A percentile compares a stretch with the other conserved stretches of the same genome.
phyloP scores from a whole-genome alignment of 176 grass and related monocot genomes.

The Eragrostis curvula region DNA sequence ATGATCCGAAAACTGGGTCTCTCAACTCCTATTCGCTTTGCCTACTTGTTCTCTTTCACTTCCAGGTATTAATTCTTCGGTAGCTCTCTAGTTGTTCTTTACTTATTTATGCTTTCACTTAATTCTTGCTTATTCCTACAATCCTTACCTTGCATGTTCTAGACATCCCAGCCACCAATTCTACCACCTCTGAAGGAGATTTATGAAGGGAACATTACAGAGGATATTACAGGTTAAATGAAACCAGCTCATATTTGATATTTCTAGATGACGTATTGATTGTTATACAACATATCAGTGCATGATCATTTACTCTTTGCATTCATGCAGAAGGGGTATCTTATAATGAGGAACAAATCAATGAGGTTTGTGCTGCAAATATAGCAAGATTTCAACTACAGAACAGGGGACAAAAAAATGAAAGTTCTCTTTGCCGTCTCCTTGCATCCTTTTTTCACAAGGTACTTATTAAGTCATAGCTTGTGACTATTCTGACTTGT shows the following conservation, averaged over 20 bases:
- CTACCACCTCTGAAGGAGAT: conserved; percentile 85
- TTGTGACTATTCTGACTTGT: conserved; percentile 21
- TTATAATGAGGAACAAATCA: conserved; percentile 54
- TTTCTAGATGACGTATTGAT: too few species aligned
- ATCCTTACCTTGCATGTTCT: background rate
- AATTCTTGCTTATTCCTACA: conserved; percentile 20
- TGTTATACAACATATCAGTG: conserved; percentile 1
- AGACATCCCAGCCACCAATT: conserved; percentile 83
- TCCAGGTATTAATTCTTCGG: conserved; percentile 72
- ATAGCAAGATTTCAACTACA: conserved; percentile 61
- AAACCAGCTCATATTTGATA: background rate
- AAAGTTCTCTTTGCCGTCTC: conserved; percentile 66
- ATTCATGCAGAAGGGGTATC: conserved; percentile 46
- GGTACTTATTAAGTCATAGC: conserved; percentile 48
- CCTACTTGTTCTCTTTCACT: conserved; percentile 87
- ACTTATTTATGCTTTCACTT: conserved; percentile 31
- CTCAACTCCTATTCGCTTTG: conserved; percentile 95
- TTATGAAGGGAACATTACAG: conserved; percentile 69
- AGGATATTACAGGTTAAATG: conserved; percentile 63
- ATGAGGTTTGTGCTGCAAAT: conserved; percentile 69
- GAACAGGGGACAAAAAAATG: conserved; percentile 55
- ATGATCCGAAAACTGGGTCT: conserved; percentile 83
- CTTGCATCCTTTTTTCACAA: conserved; percentile 77
- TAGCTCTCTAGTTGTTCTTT: background rate
- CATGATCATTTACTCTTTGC: conserved; percentile 37